Conservation (phyloP, 495 filamentous ascomycete genomes). For the Talaromyces wortmannii region DNA sequence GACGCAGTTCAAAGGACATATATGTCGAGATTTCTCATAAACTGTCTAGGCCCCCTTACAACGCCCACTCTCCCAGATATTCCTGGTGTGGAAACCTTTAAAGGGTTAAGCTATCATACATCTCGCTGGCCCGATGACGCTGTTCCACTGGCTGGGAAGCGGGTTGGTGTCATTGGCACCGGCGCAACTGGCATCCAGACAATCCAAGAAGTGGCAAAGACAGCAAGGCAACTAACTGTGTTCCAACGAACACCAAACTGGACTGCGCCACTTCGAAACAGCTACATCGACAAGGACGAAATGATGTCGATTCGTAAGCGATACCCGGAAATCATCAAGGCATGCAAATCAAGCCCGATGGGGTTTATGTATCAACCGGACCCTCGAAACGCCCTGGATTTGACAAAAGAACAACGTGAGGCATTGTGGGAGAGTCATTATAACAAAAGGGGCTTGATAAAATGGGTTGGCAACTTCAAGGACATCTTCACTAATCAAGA, state of each 20-base stretch:
- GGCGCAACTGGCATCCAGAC: constrained; percentile 45
- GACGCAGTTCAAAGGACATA: constrained; percentile 9
- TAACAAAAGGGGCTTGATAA: constrained; percentile 20
- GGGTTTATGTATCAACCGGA: constrained; percentile 24
- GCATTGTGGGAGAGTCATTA: constrained; percentile 27
- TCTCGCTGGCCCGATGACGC: constrained; percentile 30
- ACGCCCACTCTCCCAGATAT: constrained; percentile 20
- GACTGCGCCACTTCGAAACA: constrained; percentile 41
- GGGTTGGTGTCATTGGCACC: constrained; percentile 48
- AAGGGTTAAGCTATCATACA: constrained; percentile 26
- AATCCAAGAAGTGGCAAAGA: constrained; percentile 34
- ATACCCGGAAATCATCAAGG: constrained; percentile 34
- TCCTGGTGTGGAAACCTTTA: constrained; percentile 13
- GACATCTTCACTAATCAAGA: constrained; percentile 16
- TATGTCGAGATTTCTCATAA: constrained; percentile 12
- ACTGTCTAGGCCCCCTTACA: constrained; percentile 11
- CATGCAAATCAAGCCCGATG: constrained; percentile 9
- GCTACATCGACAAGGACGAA: constrained; percentile 31
- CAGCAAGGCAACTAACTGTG: constrained; percentile 32
- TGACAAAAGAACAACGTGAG: constrained; percentile 33
- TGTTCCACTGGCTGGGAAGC: constrained; percentile 37
- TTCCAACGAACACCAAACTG: constrained; percentile 49
- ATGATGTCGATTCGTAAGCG: constrained; percentile 28
- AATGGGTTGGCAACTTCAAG: constrained; percentile 20
- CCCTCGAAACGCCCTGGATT: constrained; percentile 30